Conservation (phyloP, 441 rosid species). For the Dalechampia spathulata region DNA sequence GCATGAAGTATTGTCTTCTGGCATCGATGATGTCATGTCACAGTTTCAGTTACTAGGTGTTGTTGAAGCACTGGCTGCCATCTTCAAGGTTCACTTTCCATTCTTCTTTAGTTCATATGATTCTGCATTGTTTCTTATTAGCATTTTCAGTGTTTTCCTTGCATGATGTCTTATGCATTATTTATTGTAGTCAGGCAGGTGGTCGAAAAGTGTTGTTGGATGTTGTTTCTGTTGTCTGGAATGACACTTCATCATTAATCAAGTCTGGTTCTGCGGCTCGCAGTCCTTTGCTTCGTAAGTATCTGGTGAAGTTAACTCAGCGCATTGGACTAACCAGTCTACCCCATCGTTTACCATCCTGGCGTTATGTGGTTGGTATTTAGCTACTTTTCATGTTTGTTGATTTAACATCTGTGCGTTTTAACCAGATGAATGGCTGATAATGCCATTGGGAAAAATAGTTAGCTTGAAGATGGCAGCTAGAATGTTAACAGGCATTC, state of each 20-base stretch:
- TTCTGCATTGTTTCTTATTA: not conserved
- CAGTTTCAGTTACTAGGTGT: constrained; percentile 77
- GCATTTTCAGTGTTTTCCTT: constrained; percentile 8
- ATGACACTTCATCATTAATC: constrained; percentile 47
- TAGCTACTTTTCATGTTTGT: not conserved
- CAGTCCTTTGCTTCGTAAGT: constrained; percentile 85
- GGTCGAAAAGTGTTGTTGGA: constrained; percentile 50
- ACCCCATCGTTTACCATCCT: constrained; percentile 72
- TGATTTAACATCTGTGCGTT: not conserved
- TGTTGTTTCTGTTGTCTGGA: constrained; percentile 54
- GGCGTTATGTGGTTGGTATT: constrained; percentile 81
- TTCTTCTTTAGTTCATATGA: not conserved
- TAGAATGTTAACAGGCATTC: not conserved
- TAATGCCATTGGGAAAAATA: not conserved
- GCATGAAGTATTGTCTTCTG: constrained; percentile 61
- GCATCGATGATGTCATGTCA: constrained; percentile 46
- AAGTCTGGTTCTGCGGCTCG: constrained; percentile 56
- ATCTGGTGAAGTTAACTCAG: constrained; percentile 75
- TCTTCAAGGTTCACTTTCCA: constrained; percentile 62
- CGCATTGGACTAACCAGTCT: constrained; percentile 81
- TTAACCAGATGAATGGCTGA: not conserved
- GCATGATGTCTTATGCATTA: constrained; percentile 18
- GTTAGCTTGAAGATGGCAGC: not conserved
- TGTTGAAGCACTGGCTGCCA: constrained; percentile 78
- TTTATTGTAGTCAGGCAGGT: constrained; percentile 61